Evolutionary conservation across 805 yeast genomes (phyloP), one percentile per base, ranked within the genome.

Genomic region (Sungouiozyma ichnusensis): DNA sequence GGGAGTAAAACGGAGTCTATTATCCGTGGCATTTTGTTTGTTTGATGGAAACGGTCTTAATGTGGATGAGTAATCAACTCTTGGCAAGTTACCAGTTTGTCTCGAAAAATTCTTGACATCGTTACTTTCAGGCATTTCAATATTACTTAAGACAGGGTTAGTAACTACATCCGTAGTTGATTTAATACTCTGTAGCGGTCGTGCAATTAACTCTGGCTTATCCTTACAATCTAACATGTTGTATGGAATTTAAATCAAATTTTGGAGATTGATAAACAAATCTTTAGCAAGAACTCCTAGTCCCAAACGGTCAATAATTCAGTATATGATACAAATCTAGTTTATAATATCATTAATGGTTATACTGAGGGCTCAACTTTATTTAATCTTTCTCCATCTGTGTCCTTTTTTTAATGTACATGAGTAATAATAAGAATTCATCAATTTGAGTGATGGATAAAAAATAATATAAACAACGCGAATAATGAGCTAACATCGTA

Each of bases 81-180:
- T 17, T n/a, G n/a, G n/a, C n/a, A n/a, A n/a, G 14, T 39, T 37
- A 16, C 24, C 18, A 20, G 3, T 31, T 33, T 29, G 32, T 32
- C 20, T 16, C 24, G 17, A 20, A 5, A n/a, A 27, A 20, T n/a
- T 14, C 14, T 33, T 20, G 32, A 38, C 19, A 19, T 18, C 24
- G 13, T 14, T 19, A 18, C 8, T 39, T 20, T 39, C 37, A 15
- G 61, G 57, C 19, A 55, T 40, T 3, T 59, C 45, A 8, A 44
- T 51, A 42, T 56, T 44, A 42, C 62, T 57, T 29, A 58, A 37
- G 6, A 58, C 61, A 4, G 62, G 59, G 36, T 52, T 57, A 1
- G 57, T 58, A 33, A 51, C 63, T 13, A 60, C 33, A 36, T 55
- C 51, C 2, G 64, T 60, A 1, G 64, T 59, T 13, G 60, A 55